Base-by-base conservation (phyloP, 2,329 filamentous ascomycete species). In the Aspergillus aculeatinus region DNA sequence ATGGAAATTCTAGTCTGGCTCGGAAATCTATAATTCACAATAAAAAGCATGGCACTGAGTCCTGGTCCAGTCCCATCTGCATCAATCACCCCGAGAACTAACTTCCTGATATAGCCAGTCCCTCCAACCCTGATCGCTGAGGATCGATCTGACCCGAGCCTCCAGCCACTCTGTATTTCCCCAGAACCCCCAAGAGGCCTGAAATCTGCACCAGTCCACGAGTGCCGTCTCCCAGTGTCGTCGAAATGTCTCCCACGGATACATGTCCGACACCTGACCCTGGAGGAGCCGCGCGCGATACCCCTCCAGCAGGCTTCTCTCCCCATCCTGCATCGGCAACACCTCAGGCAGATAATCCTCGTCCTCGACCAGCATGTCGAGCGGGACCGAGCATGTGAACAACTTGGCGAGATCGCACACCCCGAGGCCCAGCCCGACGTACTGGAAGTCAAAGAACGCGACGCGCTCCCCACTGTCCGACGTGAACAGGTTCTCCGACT, bases 361-460 rank as follows among this genome's bases (percentile, higher is more conserved):
- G 9, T 63, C 51, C 5, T 64, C 67, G 0, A 76, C 74, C 0
- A 89, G 78, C 78, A 88, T 80, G 2, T 74, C 63, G 6, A 84
- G 42, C 0, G 86, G 85, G 0, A 89, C 80, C 2, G 87, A 88
- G 70, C 86, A 89, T 0, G 87, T 89, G 61, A 89, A 87, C 0
- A 89, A 71, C 68, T 89, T 89, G 2, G 86, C 87, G 0, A 89
- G 75, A 69, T 90, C 88, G 63, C 86, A 87, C 0, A 85, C 86
- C 0, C 87, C 87, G 0, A 89, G 70, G 0, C 87, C 87, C 0
- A 88, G 72, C 0, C 88, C 88, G 0, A 84, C 81, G 64, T 90
- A 90, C 65, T 90, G 87, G 58, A 90, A 90, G 68, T 90, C 88
- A 66, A 86, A 89, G 63, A 90, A 87, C 0, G 85, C 86, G 1